Evolutionary conservation across 2,329 filamentous ascomycete species (phyloP).

Genomic region (Didymella segeticola): DNA sequence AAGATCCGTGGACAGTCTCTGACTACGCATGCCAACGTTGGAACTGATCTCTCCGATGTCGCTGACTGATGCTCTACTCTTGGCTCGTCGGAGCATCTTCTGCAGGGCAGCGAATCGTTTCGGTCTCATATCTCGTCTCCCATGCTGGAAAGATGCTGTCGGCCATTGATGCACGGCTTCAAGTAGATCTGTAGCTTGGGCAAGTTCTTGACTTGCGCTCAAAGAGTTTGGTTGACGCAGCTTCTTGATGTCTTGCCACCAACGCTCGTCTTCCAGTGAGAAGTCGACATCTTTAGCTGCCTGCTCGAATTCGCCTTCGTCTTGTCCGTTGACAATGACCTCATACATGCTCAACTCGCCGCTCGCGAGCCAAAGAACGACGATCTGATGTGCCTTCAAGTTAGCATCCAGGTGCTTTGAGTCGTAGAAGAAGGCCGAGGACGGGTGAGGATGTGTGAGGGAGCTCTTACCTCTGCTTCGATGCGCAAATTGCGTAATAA

Average conservation of each 20-base stretch:
- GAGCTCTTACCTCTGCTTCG: slow-evolving; percentile 64
- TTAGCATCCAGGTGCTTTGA: not conserved
- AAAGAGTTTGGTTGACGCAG: slow-evolving; percentile 47
- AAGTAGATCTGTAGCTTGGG: slow-evolving; percentile 54
- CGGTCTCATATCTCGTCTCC: slow-evolving; percentile 50
- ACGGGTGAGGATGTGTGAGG: too few relatives aligned
- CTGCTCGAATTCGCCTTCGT: slow-evolving; percentile 58
- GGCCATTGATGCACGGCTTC: slow-evolving; percentile 58
- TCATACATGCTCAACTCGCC: slow-evolving; percentile 77
- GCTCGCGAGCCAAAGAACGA: slow-evolving; percentile 82
- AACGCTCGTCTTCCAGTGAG: slow-evolving; percentile 73
- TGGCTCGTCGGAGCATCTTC: slow-evolving; percentile 68
- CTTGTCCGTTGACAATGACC: slow-evolving; percentile 73
- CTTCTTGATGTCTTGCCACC: slow-evolving; percentile 79
- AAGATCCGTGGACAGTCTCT: slow-evolving; percentile 70
- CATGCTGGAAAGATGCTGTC: slow-evolving; percentile 60
- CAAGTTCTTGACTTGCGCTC: slow-evolving; percentile 53
- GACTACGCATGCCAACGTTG: slow-evolving; percentile 77
- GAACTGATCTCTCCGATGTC: slow-evolving; percentile 63
- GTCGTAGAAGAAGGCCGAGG: too few relatives aligned
- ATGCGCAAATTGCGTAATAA: slow-evolving; percentile 83
- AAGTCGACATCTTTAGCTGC: slow-evolving; percentile 68
- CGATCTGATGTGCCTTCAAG: slow-evolving; percentile 45
- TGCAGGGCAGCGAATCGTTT: slow-evolving; percentile 65
- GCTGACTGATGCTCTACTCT: slow-evolving; percentile 57